Percentiles rank a stretch among this genome's conserved stretches.
phyloP scores from a whole-genome alignment of 2,329 filamentous ascomycete genomes.

The Tolypocladium ovalisporum region DNA sequence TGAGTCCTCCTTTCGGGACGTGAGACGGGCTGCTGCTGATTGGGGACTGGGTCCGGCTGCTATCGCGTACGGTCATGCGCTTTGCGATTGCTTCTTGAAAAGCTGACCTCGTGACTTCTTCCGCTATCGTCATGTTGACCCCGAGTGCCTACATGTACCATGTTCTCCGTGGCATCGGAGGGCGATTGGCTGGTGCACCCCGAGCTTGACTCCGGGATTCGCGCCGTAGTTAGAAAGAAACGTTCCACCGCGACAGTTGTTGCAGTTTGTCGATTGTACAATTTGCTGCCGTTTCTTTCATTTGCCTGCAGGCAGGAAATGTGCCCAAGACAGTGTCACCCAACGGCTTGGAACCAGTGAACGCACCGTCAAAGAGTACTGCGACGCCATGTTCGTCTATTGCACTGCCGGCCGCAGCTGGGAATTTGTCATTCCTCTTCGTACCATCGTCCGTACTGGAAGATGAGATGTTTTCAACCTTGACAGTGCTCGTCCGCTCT shows the following conservation, averaged over 20 bases:
- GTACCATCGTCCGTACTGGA: background rate
- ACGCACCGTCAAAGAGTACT: background rate
- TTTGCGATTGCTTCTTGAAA: background rate
- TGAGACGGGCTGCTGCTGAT: background rate
- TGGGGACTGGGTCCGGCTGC: background rate
- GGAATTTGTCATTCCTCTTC: background rate
- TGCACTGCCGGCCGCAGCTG: background rate
- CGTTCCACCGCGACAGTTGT: background rate
- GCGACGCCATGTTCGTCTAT: background rate
- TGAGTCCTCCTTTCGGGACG: background rate
- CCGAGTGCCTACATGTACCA: background rate
- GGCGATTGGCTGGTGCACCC: background rate
- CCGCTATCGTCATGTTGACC: background rate
- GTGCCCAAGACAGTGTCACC: background rate
- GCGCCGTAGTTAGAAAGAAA: background rate
- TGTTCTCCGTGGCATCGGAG: background rate
- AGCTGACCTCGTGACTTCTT: background rate
- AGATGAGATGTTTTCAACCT: background rate
- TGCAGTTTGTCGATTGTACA: background rate
- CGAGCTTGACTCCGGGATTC: too few relatives aligned
- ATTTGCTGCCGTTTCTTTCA: background rate
- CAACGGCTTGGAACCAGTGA: background rate
- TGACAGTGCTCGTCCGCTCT: background rate
- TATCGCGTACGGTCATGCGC: background rate
- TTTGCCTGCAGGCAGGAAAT: background rate